Evolutionary conservation across 2,329 filamentous ascomycete genomes (phyloP), one percentile per base, ranked within the genome.

Genomic region (Fusarium napiforme): DNA sequence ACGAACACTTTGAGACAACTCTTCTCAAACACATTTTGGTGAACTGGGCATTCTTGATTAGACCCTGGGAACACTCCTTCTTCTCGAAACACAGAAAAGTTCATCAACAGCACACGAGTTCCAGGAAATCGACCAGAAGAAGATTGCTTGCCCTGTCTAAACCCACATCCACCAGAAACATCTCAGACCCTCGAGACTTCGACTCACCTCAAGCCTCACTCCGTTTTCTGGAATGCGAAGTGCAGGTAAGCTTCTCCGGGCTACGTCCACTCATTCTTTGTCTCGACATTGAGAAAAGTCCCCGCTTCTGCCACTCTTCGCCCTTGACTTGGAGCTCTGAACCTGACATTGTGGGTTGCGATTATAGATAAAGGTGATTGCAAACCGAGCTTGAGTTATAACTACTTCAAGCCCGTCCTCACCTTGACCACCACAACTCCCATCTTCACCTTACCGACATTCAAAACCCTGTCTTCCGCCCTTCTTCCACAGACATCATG

Each of bases 201-300:
- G 60, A 60, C 60, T 64, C 59, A 69, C 62, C 49, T 49, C 66
- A 71, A 72, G 69, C 70, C 74, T 77, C 64, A 59, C 67, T 65
- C 45, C 47, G 50, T 69, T 61, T 66, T 66, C 72, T 77, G 76
- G 76, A 77, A 78, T 78, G 76, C 74, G 58, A 77, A 74, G 76
- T 75, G 66, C 64, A 76, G 76, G 76, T 78, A 71, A 77, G 76
- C 64, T 72, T 75, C 71, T 57, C 64, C 52, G 40, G 59, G 46
- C 61, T 61, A 64, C 53, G 43, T 59, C 26, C 19, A 47, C 45
- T 64, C 57, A 70, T 68, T 64, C 50, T 72, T 64, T 39, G 52
- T 30, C 34, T 70, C 34, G 53, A 57, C 45, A 40, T 56, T 36
- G 34, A 42, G 49, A 53, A 70, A 66, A 49, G 47, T 53, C 47